Evolutionary conservation across 2,329 filamentous ascomycete genomes (phyloP), one percentile per base, ranked within the genome.

Genomic region (Piedraia hortae): DNA sequence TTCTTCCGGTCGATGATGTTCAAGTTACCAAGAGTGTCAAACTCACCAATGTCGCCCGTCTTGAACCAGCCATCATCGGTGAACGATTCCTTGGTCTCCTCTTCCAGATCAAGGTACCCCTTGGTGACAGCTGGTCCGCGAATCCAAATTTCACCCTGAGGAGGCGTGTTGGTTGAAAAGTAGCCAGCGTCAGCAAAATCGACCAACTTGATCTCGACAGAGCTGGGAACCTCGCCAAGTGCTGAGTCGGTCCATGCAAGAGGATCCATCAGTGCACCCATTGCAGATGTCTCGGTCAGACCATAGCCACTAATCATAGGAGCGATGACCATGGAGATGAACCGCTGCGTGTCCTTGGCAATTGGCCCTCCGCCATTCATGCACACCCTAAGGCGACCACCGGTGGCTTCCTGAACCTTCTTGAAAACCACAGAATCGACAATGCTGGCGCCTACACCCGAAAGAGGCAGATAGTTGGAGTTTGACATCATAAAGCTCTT

Each of bases 301-400:
- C 85, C 85, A 42, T 97, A 97, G 6, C 85, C 85, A 31, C 59
- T 63, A 34, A 97, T 66, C 82, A 97, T 90, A 14, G 85, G 85
- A 11, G 77, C 78, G 24, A 97, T 65, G 19, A 80, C 72, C 50
- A 91, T 62, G 18, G 78, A 90, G 39, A 93, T 60, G 54, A 97
- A 93, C 29, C 68, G 64, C 43, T 77, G 69, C 2, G 85, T 97
- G 22, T 77, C 71, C 40, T 72, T 69, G 10, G 82, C 65, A 32
- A 97, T 70, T 16, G 78, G 80, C 20, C 80, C 85, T 34, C 80
- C 85, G 27, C 85, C 85, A 44, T 89, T 91, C 64, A 97, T 65
- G 46, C 77, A 74, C 37, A 93, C 72, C 23, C 82, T 69, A 26
- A 97, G 59, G 24, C 63, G 62, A 24, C 82, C 85, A 39, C 85